Base-by-base conservation (phyloP, 805 yeast species). In the Wickerhamiella occidentalis region DNA sequence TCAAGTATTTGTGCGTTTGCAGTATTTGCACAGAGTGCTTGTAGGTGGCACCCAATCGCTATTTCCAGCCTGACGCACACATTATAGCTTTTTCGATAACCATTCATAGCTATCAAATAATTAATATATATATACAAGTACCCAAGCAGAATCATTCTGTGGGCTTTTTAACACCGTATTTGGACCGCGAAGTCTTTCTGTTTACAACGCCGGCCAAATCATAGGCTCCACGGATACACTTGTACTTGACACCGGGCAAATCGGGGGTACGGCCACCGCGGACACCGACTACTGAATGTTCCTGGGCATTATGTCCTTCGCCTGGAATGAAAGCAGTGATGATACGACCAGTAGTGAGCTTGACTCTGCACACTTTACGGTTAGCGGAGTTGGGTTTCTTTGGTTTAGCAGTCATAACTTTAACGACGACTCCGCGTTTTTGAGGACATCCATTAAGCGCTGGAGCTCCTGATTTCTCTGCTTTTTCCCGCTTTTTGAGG, bases 191-290 rank as follows among this genome's bases (percentile, higher is more conserved):
- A 5, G 94, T 81, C 45, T 79, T 74, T 69, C 97, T 79, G 62
- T 87, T 86, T 33, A 94, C 96, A 28, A 92, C 98, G 46, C 96
- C 97, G 45, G 87, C 82, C 61, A 92, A 73, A 71, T 90, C 98
- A 63, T 80, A 77, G 7, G 87, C 85, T 45, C 98, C 99, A 71
- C 99, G 79, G 18, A 92, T 83, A 57, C 86, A 73, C 68, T 85
- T 92, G 67, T 92, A 92, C 64, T 86, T 88, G 45, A 92, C 96
- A 76, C 99, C 99, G 22, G 98, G 98, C 59, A 90, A 72, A 79
- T 92, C 99, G 64, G 88, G 96, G 48, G 85, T 85, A 74, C 96
- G 80, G 13, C 98, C 99, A n/a, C 99, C 99, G 68, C 98, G 79
- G 3, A 92, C 95, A 48, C 79, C 77, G 0, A 92, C 97, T 47